These are phyloP conservation scores for Dendrocalamus latiflorus DNA, from an alignment of 202 grass and related monocot species.

Conservation along the genomic window DNA sequence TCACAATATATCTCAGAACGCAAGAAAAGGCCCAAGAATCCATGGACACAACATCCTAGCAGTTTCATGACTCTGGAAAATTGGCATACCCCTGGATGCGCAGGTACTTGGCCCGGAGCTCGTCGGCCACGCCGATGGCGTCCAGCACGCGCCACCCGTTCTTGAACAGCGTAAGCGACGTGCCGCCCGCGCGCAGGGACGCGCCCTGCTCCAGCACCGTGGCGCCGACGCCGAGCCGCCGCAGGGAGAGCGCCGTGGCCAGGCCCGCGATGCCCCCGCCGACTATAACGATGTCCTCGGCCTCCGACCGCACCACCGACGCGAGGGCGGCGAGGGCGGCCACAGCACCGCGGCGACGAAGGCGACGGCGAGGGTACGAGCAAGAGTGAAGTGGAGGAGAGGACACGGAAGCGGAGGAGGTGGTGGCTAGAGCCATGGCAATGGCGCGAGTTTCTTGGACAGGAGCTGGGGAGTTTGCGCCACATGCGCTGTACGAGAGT, in stretches of 20 bases:
- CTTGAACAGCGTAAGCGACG: conserved; percentile 88
- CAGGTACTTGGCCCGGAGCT: conserved; percentile 70
- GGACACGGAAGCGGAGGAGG: not conserved
- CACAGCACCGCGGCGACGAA: not conserved
- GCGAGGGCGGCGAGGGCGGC: not conserved
- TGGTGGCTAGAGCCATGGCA: conserved; percentile 26
- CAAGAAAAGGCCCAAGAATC: not conserved
- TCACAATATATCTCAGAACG: conserved; percentile 47
- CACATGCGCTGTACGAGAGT: not conserved
- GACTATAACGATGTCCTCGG: conserved; percentile 63
- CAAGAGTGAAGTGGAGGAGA: not conserved
- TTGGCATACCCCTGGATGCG: conserved; percentile 66
- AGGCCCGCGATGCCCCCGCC: conserved; percentile 84
- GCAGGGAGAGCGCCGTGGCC: conserved; percentile 63
- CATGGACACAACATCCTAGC: too few species aligned
- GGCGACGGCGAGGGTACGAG: not conserved
- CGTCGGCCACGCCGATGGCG: conserved; percentile 70
- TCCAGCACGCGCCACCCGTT: conserved; percentile 91
- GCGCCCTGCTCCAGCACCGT: conserved; percentile 71
- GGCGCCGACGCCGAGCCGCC: conserved; percentile 56
- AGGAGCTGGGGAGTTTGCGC: not conserved
- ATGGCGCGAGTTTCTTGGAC: not conserved
- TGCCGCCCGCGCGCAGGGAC: conserved; percentile 70
- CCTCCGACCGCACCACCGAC: not conserved
- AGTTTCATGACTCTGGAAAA: too few species aligned